Conservation (phyloP, 2,329 filamentous ascomycete genomes). For the Atkinsonella hypoxylon region DNA sequence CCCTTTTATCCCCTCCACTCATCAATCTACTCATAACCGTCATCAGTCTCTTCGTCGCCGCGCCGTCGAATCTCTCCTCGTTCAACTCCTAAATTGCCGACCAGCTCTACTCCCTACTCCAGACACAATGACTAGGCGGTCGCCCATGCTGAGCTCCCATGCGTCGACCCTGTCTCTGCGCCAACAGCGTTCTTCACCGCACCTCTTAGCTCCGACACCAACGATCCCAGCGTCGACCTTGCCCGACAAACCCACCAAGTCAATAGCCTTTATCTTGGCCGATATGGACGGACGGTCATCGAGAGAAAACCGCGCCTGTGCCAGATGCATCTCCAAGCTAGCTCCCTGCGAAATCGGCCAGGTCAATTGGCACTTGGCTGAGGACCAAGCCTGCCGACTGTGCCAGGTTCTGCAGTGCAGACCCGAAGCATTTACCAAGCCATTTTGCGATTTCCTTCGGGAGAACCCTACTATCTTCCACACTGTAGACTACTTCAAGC, state of each 20-base stretch:
- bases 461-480: slow-evolving; percentile 92
- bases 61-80: not conserved
- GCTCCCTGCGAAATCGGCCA: slow-evolving; percentile 16
- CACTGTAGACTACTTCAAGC: slow-evolving; percentile 66
- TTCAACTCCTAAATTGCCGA: not conserved
- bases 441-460: slow-evolving; percentile 78
- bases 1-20: too few relatives aligned
- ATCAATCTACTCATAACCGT: not conserved
- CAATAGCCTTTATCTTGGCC: slow-evolving; percentile 36
- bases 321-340: slow-evolving; percentile 26
- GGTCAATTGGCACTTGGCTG: slow-evolving; percentile 19
- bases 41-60: too few relatives aligned
- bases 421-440: slow-evolving; percentile 62
- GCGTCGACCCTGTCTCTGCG: slow-evolving; percentile 34
- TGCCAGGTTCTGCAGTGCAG: slow-evolving; percentile 28
- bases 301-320: slow-evolving; percentile 25
- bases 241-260: slow-evolving; percentile 5
- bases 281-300: slow-evolving; percentile 26
- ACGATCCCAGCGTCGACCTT: slow-evolving; percentile 3
- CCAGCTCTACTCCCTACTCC: not conserved
- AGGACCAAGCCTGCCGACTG: slow-evolving; percentile 20
- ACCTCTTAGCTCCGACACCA: slow-evolving; percentile 15
- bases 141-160: slow-evolving; percentile 30
- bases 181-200: slow-evolving; percentile 21
- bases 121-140: slow-evolving; percentile 31